phyloP scores from a whole-genome alignment of 192 early-diverging fungal genomes.

The Helicostylum pulchrum region DNA sequence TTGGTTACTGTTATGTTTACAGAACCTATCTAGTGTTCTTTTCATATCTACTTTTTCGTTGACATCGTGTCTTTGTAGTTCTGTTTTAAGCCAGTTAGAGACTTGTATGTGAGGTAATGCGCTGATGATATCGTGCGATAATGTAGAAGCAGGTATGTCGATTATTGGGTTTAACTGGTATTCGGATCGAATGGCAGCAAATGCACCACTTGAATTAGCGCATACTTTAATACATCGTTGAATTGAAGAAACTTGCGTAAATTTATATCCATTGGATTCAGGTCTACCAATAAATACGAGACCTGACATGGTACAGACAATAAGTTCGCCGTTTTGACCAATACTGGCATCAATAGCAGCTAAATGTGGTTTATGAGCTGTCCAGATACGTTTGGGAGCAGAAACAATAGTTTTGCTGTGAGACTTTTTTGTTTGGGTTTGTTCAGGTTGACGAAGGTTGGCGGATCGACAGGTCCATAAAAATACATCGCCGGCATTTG shows the following conservation, averaged over 20 bases:
- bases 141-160: not conserved
- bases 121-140: not conserved
- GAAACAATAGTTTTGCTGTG: not conserved
- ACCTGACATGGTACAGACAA: constrained; percentile 63
- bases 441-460: not conserved
- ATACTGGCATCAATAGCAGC: constrained; percentile 57
- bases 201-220: constrained; percentile 61
- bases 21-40: too few relatives aligned
- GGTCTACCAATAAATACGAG: constrained; percentile 59
- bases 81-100: not conserved
- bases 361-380: constrained; percentile 43
- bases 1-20: not conserved
- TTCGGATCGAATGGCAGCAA: constrained; percentile 60
- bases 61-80: constrained; percentile 17
- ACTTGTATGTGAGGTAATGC: constrained; percentile 1
- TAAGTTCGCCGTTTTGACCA: constrained; percentile 63
- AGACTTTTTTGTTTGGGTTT: not conserved
- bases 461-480: constrained; percentile 44
- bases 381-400: constrained; percentile 58
- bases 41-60: not conserved
- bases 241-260: constrained; percentile 49
- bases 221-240: constrained; percentile 56
- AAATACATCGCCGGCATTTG: constrained; percentile 53
- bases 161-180: constrained; percentile 3
- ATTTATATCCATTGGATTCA: constrained; percentile 49